phyloP scores from a whole-genome alignment of 306 rosid species.

The Trifolium pratense region DNA sequence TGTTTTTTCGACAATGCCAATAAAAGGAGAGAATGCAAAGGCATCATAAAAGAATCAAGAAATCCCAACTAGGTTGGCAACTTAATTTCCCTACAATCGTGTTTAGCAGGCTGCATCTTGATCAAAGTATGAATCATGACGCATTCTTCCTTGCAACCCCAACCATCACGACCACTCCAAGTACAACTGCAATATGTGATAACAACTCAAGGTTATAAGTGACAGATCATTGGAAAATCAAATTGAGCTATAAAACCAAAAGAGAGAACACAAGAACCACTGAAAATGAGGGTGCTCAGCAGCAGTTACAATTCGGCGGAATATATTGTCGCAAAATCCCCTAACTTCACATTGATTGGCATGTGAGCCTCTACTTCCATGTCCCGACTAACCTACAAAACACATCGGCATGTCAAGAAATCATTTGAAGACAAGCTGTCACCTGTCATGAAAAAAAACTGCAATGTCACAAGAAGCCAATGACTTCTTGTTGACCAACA shows the following conservation, averaged over 20 bases:
- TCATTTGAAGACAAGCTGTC: slow-evolving; percentile 52
- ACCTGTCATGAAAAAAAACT: slow-evolving; percentile 91
- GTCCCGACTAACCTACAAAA: slow-evolving; percentile 66
- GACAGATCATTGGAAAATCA: no score
- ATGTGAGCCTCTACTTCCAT: slow-evolving; percentile 92
- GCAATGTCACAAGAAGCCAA: slow-evolving; percentile 91
- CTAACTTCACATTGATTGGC: slow-evolving; percentile 76
- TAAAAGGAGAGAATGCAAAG: no score
- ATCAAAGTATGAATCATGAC: no score
- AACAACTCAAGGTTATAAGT: no score
- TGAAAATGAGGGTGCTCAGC: slow-evolving; percentile 89
- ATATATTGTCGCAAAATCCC: slow-evolving; percentile 66
- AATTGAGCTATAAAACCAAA: no score
- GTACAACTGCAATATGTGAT: background rate
- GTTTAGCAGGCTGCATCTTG: no score
- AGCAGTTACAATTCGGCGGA: slow-evolving; percentile 71
- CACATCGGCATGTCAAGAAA: slow-evolving; percentile 19
- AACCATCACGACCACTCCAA: background rate
- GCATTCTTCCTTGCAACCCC: no score
- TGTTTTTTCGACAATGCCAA: no score
- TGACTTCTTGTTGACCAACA: slow-evolving; percentile 76
- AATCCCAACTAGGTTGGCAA: no score
- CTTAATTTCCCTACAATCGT: no score
- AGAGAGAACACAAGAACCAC: no score
- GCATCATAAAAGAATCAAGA: no score